Evolutionary conservation across 106 monocot species (phyloP).

Genomic region (Posidonia australis): DNA sequence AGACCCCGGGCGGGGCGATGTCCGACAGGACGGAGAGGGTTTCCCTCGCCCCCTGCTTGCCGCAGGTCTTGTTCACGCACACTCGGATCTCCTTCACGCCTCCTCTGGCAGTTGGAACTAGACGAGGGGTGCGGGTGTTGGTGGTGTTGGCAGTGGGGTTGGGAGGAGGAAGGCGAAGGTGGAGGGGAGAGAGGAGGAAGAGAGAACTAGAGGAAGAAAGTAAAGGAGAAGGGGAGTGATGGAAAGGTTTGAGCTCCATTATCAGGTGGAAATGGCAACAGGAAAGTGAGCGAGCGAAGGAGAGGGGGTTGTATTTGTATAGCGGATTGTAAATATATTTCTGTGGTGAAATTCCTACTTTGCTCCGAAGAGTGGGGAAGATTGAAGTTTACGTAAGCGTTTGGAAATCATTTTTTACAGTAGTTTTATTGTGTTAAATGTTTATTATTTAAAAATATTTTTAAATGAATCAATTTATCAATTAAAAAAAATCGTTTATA

Average conservation of each 20-base stretch:
- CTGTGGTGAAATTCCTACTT: too few species aligned
- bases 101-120: background rate
- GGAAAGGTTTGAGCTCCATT: background rate
- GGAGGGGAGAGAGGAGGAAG: background rate
- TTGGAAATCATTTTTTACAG: too few species aligned
- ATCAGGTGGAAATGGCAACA: too few species aligned
- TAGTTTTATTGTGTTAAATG: too few species aligned
- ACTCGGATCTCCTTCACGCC: slow-evolving; percentile 31
- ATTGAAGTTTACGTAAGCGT: too few species aligned
- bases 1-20: slow-evolving; percentile 36
- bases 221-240: background rate
- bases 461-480: too few species aligned
- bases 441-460: too few species aligned
- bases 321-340: too few species aligned
- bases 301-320: too few species aligned
- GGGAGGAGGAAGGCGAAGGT: background rate
- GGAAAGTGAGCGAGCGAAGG: too few species aligned
- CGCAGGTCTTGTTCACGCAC: slow-evolving; percentile 61
- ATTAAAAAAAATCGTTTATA: too few species aligned
- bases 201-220: background rate
- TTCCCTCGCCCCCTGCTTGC: slow-evolving; percentile 44
- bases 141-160: background rate
- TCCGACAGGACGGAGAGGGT: slow-evolving; percentile 35
- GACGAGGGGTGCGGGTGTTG: background rate
- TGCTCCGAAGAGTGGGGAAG: too few species aligned